phyloP scores from a whole-genome alignment of 495 filamentous ascomycete genomes.

The Tuber borchii region DNA sequence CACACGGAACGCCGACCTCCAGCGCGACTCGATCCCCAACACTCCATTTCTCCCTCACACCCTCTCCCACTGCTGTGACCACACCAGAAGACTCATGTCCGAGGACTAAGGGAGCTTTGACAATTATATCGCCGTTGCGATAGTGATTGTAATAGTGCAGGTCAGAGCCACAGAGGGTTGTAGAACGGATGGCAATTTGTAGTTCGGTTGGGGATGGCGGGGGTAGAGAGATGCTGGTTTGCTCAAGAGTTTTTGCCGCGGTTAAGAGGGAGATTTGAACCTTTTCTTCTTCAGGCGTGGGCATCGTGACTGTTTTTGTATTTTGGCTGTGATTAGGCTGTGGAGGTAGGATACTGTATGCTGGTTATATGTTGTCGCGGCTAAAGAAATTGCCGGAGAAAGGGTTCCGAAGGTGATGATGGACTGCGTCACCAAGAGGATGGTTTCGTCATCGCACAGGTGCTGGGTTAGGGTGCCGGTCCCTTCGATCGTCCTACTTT shows the following conservation, averaged over 20 bases:
- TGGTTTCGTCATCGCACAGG: neutral
- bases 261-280: constrained; percentile 52
- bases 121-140: constrained; percentile 74
- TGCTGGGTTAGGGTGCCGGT: neutral
- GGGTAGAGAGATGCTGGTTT: constrained; percentile 36
- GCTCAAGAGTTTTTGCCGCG: constrained; percentile 51
- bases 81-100: constrained; percentile 74
- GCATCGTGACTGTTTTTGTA: neutral
- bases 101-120: constrained; percentile 63
- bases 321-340: neutral
- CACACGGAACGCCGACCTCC: constrained; percentile 79
- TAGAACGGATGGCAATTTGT: constrained; percentile 66
- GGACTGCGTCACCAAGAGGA: neutral
- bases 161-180: constrained; percentile 77
- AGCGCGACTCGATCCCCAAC: constrained; percentile 78
- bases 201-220: constrained; percentile 54
- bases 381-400: neutral
- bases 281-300: neutral
- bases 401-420: neutral
- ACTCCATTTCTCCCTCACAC: constrained; percentile 43
- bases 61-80: constrained; percentile 51
- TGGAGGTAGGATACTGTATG: neutral
- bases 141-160: constrained; percentile 80
- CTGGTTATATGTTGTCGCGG: neutral
- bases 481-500: no score